phyloP scores from a whole-genome alignment of 1,284 basidiomycete species.

The Athelia sp. region DNA sequence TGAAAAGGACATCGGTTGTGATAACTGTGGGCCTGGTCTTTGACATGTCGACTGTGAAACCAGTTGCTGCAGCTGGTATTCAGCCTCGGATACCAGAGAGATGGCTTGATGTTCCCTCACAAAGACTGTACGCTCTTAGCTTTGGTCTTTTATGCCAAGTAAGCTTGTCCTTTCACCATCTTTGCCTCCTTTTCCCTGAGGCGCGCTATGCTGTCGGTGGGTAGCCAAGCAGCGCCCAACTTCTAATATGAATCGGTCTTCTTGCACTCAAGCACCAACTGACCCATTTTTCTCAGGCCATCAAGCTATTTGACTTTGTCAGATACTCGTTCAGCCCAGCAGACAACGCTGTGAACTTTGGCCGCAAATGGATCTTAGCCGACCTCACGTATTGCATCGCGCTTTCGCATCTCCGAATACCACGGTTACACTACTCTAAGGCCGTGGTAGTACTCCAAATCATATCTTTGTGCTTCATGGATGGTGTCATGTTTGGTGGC shows the following conservation, averaged over 20 bases:
- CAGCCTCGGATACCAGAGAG: constrained; percentile 46
- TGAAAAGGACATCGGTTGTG: no score
- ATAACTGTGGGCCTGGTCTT: constrained; percentile 1
- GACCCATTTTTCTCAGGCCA: constrained; percentile 34
- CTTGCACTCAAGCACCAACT: no score
- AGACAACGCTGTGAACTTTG: constrained; percentile 34
- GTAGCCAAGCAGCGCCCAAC: no score
- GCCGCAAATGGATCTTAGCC: constrained; percentile 65
- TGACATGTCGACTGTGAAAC: constrained; percentile 10
- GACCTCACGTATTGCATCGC: constrained; percentile 59
- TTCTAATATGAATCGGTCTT: no score
- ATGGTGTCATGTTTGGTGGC: constrained; percentile 71
- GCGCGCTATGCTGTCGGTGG: no score
- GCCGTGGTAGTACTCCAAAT: constrained; percentile 59
- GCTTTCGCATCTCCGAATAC: constrained; percentile 71
- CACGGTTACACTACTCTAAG: constrained; percentile 66
- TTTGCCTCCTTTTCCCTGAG: no score
- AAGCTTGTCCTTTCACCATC: constrained; percentile 7
- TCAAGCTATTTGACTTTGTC: constrained; percentile 62
- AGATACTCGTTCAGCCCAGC: constrained; percentile 42
- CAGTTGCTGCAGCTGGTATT: constrained; percentile 11
- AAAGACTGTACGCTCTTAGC: constrained; percentile 53
- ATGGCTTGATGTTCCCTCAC: constrained; percentile 51
- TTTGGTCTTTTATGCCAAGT: constrained; percentile 52
- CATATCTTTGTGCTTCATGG: constrained; percentile 49